Evolutionary conservation across 768 basidiomycete species (phyloP).

Genomic region (Lentinula boryana): DNA sequence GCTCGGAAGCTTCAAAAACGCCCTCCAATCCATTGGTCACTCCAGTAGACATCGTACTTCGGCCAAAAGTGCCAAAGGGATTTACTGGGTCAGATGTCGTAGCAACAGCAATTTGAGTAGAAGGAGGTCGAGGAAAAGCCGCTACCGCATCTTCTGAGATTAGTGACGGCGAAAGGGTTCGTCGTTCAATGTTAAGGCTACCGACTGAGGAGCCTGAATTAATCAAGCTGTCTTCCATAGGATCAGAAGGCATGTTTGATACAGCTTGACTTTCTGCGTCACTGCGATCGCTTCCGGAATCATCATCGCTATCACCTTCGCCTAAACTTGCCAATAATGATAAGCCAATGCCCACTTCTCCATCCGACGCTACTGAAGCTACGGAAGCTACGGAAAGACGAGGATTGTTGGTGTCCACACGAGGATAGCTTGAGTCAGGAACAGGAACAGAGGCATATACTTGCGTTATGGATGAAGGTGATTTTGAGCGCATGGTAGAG

Average conservation of each 20-base stretch:
- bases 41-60: not conserved
- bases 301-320: conserved; percentile 11
- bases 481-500: not conserved
- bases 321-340: conserved; percentile 37
- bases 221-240: not conserved
- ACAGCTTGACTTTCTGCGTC: not conserved
- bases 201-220: not conserved
- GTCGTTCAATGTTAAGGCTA: not conserved
- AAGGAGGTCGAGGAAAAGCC: not conserved
- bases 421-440: not conserved
- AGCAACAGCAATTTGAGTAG: not conserved
- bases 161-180: not conserved
- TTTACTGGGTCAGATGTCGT: conserved; percentile 2
- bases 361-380: conserved; percentile 43
- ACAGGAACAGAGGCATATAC: not conserved
- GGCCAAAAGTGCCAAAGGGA: conserved; percentile 4
- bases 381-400: conserved; percentile 22
- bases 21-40: not conserved
- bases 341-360: conserved; percentile 63
- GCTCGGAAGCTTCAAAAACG: not conserved
- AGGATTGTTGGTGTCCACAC: not conserved
- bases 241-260: not conserved
- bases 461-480: not conserved
- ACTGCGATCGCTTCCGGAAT: conserved; percentile 1
- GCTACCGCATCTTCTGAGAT: conserved; percentile 4